Percentiles rank a stretch among this genome's conserved stretches.
Evolutionary conservation across 2,329 filamentous ascomycete genomes (phyloP).

Genomic region (Calonectria crousiana): DNA sequence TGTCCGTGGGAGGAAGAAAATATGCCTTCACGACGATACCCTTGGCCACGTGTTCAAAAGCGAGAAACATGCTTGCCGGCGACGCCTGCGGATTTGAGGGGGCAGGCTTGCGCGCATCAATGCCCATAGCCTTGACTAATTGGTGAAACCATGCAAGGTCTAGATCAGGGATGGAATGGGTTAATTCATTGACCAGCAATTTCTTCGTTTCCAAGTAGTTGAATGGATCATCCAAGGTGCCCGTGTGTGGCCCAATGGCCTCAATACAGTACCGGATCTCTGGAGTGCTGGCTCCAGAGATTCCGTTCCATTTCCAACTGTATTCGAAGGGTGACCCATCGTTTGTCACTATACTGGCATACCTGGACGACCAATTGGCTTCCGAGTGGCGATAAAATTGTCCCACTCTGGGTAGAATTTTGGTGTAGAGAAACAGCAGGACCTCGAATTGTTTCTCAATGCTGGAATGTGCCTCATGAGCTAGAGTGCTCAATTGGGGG

Average conservation of each 20-base stretch:
- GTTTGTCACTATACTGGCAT: neutral
- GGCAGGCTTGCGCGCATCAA: neutral
- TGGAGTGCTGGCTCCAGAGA: neutral
- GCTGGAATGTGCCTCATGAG: neutral
- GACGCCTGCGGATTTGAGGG: neutral
- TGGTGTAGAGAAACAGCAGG: neutral
- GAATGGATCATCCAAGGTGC: neutral
- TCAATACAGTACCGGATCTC: neutral
- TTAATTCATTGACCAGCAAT: neutral
- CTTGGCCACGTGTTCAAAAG: neutral
- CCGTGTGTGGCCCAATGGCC: neutral
- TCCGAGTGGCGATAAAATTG: neutral
- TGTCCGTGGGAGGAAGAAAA: neutral
- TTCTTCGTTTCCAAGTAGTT: neutral
- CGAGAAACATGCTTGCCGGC: neutral
- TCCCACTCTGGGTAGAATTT: neutral
- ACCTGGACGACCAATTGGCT: neutral
- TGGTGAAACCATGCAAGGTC: neutral
- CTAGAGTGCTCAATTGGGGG: neutral
- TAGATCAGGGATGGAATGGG: neutral
- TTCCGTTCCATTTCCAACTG: neutral
- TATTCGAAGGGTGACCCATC: neutral
- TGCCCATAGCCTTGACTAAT: neutral
- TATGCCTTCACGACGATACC: neutral
- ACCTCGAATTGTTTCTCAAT: neutral